Conservation (phyloP, 1,284 basidiomycete genomes). For the Marasmius tenuissimus region DNA sequence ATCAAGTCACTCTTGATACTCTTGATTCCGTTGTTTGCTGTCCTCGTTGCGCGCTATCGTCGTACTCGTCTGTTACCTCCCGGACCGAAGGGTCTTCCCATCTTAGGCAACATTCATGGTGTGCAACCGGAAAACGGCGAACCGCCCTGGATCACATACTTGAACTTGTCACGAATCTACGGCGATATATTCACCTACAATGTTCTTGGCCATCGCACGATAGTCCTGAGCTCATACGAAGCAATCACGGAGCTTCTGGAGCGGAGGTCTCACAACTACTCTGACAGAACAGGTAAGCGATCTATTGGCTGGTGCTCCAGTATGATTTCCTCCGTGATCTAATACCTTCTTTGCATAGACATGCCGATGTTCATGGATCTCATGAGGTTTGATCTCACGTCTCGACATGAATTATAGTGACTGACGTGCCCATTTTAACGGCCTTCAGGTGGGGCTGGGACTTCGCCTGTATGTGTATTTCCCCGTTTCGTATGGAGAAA, state of each 20-base stretch:
- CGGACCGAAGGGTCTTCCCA: slow-evolving; percentile 9
- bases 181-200: slow-evolving; percentile 4
- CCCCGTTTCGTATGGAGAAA: neutral
- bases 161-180: slow-evolving; percentile 1
- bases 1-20: too few species aligned
- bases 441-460: slow-evolving; percentile 25
- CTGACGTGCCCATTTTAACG: neutral
- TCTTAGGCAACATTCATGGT: slow-evolving; percentile 7
- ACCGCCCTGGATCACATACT: slow-evolving; percentile 5
- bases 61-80: slow-evolving; percentile 1
- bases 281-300: slow-evolving; percentile 17
- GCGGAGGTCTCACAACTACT: slow-evolving; percentile 21
- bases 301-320: neutral
- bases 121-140: neutral
- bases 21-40: neutral
- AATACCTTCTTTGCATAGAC: neutral
- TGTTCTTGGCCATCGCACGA: slow-evolving; percentile 13
- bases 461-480: slow-evolving; percentile 16
- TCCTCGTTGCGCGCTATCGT: neutral
- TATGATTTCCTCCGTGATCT: neutral
- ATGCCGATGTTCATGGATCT: slow-evolving; percentile 26
- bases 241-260: slow-evolving; percentile 22
- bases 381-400: slow-evolving; percentile 14
- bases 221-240: slow-evolving; percentile 22
- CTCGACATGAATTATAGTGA: neutral